Evolutionary conservation across 306 rosid genomes (phyloP).

Genomic region (Corylus americana): DNA sequence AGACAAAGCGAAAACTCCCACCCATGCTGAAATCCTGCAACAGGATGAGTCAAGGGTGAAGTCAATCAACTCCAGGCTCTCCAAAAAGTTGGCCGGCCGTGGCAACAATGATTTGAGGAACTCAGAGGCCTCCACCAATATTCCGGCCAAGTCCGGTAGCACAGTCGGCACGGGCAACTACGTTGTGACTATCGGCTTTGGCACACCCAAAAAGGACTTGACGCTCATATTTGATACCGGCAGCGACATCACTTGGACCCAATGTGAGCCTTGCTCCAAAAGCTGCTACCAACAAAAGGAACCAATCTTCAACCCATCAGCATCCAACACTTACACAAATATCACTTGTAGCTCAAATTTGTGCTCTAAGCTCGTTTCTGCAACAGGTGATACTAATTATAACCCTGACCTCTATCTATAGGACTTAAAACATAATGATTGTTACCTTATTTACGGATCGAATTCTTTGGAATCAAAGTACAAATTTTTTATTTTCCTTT

Average conservation of each 20-base stretch:
- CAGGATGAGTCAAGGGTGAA: slow-evolving; percentile 26
- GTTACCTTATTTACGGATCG: too few species aligned
- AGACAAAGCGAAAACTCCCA: neutral
- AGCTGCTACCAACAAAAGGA: slow-evolving; percentile 63
- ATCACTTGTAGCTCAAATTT: slow-evolving; percentile 42
- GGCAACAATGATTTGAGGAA: neutral
- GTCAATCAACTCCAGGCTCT: slow-evolving; percentile 3
- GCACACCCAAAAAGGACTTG: slow-evolving; percentile 54
- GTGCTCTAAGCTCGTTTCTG: slow-evolving; percentile 53
- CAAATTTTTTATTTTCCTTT: too few species aligned
- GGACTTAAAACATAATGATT: too few species aligned
- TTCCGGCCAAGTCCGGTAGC: slow-evolving; percentile 60
- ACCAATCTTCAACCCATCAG: slow-evolving; percentile 42
- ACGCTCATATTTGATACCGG: slow-evolving; percentile 70
- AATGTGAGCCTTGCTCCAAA: slow-evolving; percentile 58
- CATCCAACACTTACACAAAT: slow-evolving; percentile 47
- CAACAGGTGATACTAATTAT: slow-evolving; percentile 39
- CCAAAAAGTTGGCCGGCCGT: neutral
- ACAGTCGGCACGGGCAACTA: slow-evolving; percentile 56
- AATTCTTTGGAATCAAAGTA: too few species aligned
- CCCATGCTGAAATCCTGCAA: slow-evolving; percentile 7
- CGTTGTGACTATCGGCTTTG: slow-evolving; percentile 61
- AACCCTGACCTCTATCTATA: too few species aligned
- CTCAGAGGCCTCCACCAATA: neutral
- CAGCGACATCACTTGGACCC: slow-evolving; percentile 82